A percentile compares a stretch with the other conserved stretches of the same genome.
These are phyloP conservation scores for Neonectria neomacrospora DNA, from an alignment of 2,329 filamentous ascomycete genomes.

Conservation along the genomic window DNA sequence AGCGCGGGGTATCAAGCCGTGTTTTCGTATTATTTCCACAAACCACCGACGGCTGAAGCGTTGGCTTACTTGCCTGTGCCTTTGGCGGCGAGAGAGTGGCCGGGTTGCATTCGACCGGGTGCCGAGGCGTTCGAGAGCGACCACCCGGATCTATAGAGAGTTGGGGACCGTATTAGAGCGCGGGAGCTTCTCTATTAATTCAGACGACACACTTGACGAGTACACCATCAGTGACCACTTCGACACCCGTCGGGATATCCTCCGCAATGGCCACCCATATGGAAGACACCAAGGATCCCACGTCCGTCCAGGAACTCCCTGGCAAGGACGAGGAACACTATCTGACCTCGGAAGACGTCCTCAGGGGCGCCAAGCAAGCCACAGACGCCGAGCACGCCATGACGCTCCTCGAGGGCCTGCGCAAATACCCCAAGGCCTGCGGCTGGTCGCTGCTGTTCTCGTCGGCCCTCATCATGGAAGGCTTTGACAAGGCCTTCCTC, in stretches of 20 bases:
- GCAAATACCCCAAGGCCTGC: slow-evolving; percentile 52
- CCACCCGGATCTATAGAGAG: not conserved
- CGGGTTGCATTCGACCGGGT: slow-evolving; percentile 12
- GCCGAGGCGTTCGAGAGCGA: slow-evolving; percentile 5
- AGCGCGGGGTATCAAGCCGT: slow-evolving; percentile 2
- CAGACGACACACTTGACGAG: not conserved
- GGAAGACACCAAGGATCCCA: slow-evolving; percentile 31
- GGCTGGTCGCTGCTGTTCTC: slow-evolving; percentile 52
- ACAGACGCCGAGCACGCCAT: slow-evolving; percentile 46
- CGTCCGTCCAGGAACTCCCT: slow-evolving; percentile 13
- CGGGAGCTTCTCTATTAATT: not conserved
- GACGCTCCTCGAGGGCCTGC: slow-evolving; percentile 49
- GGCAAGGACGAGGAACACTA: slow-evolving; percentile 30
- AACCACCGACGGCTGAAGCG: not conserved
- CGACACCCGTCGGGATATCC: not conserved
- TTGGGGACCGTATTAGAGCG: not conserved
- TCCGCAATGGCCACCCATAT: slow-evolving; percentile 27
- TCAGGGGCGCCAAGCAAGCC: slow-evolving; percentile 33
- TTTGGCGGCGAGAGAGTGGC: not conserved
- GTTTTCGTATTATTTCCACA: slow-evolving; percentile 13
- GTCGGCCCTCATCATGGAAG: slow-evolving; percentile 53
- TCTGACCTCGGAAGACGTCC: slow-evolving; percentile 23
- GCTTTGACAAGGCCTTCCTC: slow-evolving; percentile 54
- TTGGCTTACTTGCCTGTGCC: not conserved
- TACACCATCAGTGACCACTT: not conserved